Base-by-base conservation (phyloP, 2,329 filamentous ascomycete genomes). In the Cadophora luteo-olivacea region DNA sequence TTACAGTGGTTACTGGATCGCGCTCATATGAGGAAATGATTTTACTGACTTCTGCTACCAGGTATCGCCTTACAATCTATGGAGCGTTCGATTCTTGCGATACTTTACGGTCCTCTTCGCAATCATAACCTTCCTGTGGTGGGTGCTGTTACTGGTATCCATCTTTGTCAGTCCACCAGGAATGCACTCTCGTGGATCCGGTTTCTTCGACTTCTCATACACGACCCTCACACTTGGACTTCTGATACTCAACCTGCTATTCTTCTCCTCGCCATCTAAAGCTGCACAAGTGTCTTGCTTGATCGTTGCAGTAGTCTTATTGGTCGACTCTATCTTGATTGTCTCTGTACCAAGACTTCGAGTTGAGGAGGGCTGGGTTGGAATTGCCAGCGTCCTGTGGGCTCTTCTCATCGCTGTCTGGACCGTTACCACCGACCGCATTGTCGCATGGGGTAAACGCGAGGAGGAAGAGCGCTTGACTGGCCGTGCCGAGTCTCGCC, bases 391-490 rank as follows among this genome's bases (percentile, higher is more conserved):
- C 52, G 91, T 95, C 3, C 81, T 93, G 19, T 97, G 92, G 94
- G 92, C 93, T 22, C 84, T 93, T 2, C 72, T 96, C 57, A 92
- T 97, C 77, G 87, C 91, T 45, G 79, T 92, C 2, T 98, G 93
- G 89, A 91, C 91, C 29, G 84, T 97, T 24, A 75, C 91, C 9
- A 92, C 91, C 8, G 95, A 97, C 77, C 86, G 91, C 60, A 89
- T 92, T 4, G 96, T 99, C 9, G 87, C 91, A 75, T 97, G 93
- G 91, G 96, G 95, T 67, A 98, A 98, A 80, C 85, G 85, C 1
- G 93, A 97, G 75, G 96, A 98, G 79, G 96, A 99, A 78, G 91
- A 97, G 78, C 89, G 96, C 32, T 83, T 98, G 24, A 98, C 95
- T 0, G 96, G 96, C 12, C 91, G 95, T 16, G 87, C 91, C 36